Conservation (phyloP, 768 basidiomycete genomes). For the Tephrocybe rancida region DNA sequence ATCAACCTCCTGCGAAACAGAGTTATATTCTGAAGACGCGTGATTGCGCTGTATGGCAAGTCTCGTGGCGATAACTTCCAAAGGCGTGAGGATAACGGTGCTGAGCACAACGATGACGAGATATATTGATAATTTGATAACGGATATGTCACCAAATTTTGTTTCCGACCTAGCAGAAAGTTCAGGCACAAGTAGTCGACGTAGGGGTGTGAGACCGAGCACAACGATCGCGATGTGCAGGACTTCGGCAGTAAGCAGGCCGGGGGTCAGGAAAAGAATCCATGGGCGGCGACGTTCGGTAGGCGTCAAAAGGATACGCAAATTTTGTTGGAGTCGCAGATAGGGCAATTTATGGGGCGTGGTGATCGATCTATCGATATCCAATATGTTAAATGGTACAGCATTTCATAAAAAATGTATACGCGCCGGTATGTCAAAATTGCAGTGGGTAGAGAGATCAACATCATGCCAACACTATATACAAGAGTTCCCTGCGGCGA, state of each 20-base stretch:
- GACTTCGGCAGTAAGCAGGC: conserved; percentile 62
- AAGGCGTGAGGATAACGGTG: conserved; percentile 64
- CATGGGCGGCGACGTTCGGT: conserved; percentile 81
- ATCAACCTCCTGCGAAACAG: conserved; percentile 73
- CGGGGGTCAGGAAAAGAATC: conserved; percentile 82
- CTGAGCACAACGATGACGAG: conserved; percentile 56
- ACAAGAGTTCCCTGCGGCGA: conserved; percentile 51
- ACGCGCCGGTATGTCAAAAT: conserved; percentile 78
- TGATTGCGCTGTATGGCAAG: conserved; percentile 88
- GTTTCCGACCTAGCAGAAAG: conserved; percentile 31
- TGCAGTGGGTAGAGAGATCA: conserved; percentile 67
- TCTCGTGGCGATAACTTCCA: conserved; percentile 79
- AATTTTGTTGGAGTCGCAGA: conserved; percentile 53
- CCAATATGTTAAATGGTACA: conserved; percentile 3
- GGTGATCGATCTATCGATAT: conserved; percentile 65
- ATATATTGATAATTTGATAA: conserved; percentile 55
- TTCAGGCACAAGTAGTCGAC: conserved; percentile 48
- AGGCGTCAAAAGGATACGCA: conserved; percentile 76
- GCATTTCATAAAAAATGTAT: neutral
- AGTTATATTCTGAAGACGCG: conserved; percentile 72
- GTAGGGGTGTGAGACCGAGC: conserved; percentile 47
- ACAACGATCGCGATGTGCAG: conserved; percentile 47
- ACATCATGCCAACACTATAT: conserved; percentile 66
- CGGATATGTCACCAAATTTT: conserved; percentile 44
- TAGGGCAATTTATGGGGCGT: conserved; percentile 80